A percentile compares a stretch with the other conserved stretches of the same genome.
phyloP scores from a whole-genome alignment of 345 rosid species.

The Tarenaya hassleriana region DNA sequence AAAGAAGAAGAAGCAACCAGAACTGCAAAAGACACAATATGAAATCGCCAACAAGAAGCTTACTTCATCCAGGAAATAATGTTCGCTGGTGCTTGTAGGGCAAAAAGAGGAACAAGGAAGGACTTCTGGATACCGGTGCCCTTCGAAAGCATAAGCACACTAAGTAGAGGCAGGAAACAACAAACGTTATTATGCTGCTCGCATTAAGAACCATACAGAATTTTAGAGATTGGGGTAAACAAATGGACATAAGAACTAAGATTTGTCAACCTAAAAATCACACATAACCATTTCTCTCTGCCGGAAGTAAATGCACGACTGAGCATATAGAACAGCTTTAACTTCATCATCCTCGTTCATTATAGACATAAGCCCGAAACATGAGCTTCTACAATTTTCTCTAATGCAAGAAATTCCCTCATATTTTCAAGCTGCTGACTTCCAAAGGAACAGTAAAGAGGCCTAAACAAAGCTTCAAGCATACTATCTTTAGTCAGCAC shows the following conservation, averaged over 20 bases:
- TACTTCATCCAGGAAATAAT: slow-evolving; percentile 84
- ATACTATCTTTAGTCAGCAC: too few relatives aligned
- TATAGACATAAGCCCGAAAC: too few relatives aligned
- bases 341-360: too few relatives aligned
- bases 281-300: neutral
- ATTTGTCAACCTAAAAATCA: neutral
- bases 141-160: slow-evolving; percentile 61
- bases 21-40: slow-evolving; percentile 1
- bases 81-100: slow-evolving; percentile 61
- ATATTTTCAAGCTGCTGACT: too few relatives aligned
- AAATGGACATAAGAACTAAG: neutral
- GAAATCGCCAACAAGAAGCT: slow-evolving; percentile 20
- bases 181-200: slow-evolving; percentile 3
- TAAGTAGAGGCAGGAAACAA: slow-evolving; percentile 18
- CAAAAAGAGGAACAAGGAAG: slow-evolving; percentile 72
- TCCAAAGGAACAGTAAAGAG: too few relatives aligned
- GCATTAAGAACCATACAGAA: neutral
- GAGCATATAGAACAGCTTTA: too few relatives aligned
- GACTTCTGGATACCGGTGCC: slow-evolving; percentile 74
- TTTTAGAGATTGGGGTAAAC: neutral
- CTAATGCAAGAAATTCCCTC: too few relatives aligned
- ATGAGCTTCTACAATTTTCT: too few relatives aligned
- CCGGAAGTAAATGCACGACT: too few relatives aligned
- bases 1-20: neutral
- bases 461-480: too few relatives aligned